Percentiles rank a stretch among this genome's conserved stretches.
Conservation (phyloP, 2,329 filamentous ascomycete species). For the Paecilomyces fulvus region DNA sequence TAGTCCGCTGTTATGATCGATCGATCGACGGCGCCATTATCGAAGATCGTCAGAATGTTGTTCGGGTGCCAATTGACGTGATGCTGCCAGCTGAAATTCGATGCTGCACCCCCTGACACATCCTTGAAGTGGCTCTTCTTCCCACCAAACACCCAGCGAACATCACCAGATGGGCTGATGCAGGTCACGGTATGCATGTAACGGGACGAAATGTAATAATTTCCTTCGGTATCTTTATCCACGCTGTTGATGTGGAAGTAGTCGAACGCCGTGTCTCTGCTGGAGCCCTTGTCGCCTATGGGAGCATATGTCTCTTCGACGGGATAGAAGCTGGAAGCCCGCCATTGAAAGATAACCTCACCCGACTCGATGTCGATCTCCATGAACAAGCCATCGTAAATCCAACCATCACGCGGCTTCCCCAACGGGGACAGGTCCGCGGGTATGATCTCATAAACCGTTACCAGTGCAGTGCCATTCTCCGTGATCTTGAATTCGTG, state of each 20-base stretch:
- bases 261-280: slow-evolving; percentile 34
- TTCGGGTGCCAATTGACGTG: slow-evolving; percentile 12
- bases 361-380: slow-evolving; percentile 39
- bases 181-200: slow-evolving; percentile 41
- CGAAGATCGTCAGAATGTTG: slow-evolving; percentile 28
- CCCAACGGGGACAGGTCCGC: slow-evolving; percentile 32
- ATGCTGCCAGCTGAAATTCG: slow-evolving; percentile 5
- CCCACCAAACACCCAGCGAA: slow-evolving; percentile 45
- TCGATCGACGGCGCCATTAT: slow-evolving; percentile 23
- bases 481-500: slow-evolving; percentile 39
- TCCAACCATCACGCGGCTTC: slow-evolving; percentile 29
- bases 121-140: slow-evolving; percentile 2
- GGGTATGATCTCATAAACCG: slow-evolving; percentile 31
- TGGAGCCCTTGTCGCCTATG: slow-evolving; percentile 11
- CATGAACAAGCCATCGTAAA: slow-evolving; percentile 35
- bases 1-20: slow-evolving; percentile 13
- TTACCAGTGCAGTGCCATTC: slow-evolving; percentile 35
- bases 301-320: slow-evolving; percentile 15
- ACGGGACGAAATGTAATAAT: slow-evolving; percentile 48
- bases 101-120: not conserved
- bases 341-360: slow-evolving; percentile 40
- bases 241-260: slow-evolving; percentile 51
- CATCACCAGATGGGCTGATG: slow-evolving; percentile 41
- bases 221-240: slow-evolving; percentile 42
- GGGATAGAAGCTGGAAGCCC: slow-evolving; percentile 37